These are phyloP conservation scores for Trichophyton benhamiae DNA, from an alignment of 2,329 filamentous ascomycete species.

Conservation along the genomic window DNA sequence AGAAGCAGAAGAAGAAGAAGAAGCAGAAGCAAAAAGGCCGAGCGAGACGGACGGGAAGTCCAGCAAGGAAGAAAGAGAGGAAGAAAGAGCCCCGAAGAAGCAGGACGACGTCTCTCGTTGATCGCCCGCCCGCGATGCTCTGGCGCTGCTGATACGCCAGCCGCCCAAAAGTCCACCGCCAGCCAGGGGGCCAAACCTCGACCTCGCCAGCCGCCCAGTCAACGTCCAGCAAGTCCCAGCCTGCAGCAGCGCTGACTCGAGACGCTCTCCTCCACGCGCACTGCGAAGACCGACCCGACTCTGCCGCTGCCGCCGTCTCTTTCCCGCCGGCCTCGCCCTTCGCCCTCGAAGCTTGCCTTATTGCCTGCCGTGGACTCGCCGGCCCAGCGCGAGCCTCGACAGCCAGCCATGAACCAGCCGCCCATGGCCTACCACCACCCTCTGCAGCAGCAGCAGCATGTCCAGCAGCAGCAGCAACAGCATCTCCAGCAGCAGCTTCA, in stretches of 20 bases:
- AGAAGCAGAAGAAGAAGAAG: neutral
- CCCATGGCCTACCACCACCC: constrained; percentile 15
- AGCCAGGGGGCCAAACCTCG: neutral
- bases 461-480: neutral
- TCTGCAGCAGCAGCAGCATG: constrained; percentile 2
- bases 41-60: neutral
- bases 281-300: too few species aligned
- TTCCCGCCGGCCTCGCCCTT: too few species aligned
- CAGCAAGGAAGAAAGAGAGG: neutral
- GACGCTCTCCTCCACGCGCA: too few species aligned
- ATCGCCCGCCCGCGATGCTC: neutral
- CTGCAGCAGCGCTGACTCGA: too few species aligned
- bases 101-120: neutral
- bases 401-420: constrained; percentile 10
- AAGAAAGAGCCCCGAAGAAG: neutral
- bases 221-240: too few species aligned
- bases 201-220: too few species aligned
- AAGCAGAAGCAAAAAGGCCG: neutral
- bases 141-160: neutral
- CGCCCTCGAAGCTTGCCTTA: too few species aligned
- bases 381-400: neutral
- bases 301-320: too few species aligned
- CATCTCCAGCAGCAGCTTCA: constrained; percentile 10
- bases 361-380: neutral
- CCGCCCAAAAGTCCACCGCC: neutral